Evolutionary conservation across 208 protist genomes (phyloP).

Genomic region (Ichthyophonus hoferi): DNA sequence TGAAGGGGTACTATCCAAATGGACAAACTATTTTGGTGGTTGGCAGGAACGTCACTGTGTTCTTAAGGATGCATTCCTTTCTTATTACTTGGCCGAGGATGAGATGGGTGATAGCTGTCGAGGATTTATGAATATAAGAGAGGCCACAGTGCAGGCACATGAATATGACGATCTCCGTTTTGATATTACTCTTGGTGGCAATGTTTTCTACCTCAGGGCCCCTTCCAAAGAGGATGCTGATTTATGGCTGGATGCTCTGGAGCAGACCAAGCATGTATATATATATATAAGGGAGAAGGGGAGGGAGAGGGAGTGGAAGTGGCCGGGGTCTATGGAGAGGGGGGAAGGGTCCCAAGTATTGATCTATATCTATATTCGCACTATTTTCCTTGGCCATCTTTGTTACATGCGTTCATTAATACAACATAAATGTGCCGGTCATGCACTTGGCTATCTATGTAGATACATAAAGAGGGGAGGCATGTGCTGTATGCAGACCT

Average conservation of each 20-base stretch:
- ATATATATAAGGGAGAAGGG: too few species aligned
- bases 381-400: too few species aligned
- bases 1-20: slow-evolving; percentile 43
- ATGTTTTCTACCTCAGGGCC: slow-evolving; percentile 3
- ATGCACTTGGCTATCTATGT: too few species aligned
- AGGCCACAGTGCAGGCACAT: neutral
- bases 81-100: slow-evolving; percentile 36
- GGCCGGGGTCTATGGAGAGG: too few species aligned
- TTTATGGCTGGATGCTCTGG: slow-evolving; percentile 16
- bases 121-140: slow-evolving; percentile 7
- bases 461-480: too few species aligned
- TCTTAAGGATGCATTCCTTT: slow-evolving; percentile 33
- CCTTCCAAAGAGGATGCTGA: slow-evolving; percentile 10
- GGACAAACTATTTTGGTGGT: slow-evolving; percentile 49
- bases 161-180: slow-evolving; percentile 7
- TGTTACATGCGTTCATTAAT: too few species aligned
- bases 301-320: too few species aligned
- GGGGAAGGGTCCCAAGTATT: too few species aligned
- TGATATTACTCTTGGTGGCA: neutral
- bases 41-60: slow-evolving; percentile 35
- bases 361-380: too few species aligned
- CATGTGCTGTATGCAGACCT: too few species aligned
- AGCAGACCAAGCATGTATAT: slow-evolving; percentile 19
- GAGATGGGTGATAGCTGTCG: slow-evolving; percentile 28
- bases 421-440: too few species aligned